These are phyloP conservation scores for Aspergillus steynii DNA, from an alignment of 495 filamentous ascomycete species.

Conservation along the genomic window DNA sequence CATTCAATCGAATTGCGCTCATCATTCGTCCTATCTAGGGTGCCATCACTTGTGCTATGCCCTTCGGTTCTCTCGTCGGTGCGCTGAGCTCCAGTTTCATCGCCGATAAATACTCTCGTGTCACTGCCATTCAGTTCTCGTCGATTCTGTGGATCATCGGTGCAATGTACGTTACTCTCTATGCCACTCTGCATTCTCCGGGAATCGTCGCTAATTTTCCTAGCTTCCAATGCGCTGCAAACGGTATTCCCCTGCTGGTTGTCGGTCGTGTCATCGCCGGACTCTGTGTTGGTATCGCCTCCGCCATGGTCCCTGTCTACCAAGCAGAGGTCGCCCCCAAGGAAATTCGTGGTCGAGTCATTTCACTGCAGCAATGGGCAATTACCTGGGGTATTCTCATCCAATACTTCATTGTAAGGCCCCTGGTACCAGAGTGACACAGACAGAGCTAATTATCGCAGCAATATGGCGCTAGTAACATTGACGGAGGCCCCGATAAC, in stretches of 20 bases:
- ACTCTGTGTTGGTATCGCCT: conserved; percentile 70
- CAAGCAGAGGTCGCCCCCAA: conserved; percentile 74
- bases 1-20: neutral
- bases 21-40: conserved; percentile 2
- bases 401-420: conserved; percentile 72
- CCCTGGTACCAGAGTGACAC: conserved; percentile 10
- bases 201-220: neutral
- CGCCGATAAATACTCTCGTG: conserved; percentile 63
- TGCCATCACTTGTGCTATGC: conserved; percentile 31
- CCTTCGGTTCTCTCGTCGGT: conserved; percentile 63
- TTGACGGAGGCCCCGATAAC: conserved; percentile 57
- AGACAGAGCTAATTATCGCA: conserved; percentile 36
- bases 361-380: conserved; percentile 73
- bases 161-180: conserved; percentile 6
- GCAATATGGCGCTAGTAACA: conserved; percentile 29
- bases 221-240: conserved; percentile 42
- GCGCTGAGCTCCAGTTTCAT: conserved; percentile 64
- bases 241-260: conserved; percentile 59
- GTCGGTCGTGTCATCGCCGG: conserved; percentile 68
- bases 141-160: conserved; percentile 59
- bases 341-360: conserved; percentile 72
- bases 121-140: conserved; percentile 65
- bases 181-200: too few relatives aligned
- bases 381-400: conserved; percentile 73
- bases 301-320: conserved; percentile 71